Percentiles rank a stretch among this genome's conserved stretches.
Conservation (phyloP, 2,329 filamentous ascomycete species). For the Periglandula ipomoeae region DNA sequence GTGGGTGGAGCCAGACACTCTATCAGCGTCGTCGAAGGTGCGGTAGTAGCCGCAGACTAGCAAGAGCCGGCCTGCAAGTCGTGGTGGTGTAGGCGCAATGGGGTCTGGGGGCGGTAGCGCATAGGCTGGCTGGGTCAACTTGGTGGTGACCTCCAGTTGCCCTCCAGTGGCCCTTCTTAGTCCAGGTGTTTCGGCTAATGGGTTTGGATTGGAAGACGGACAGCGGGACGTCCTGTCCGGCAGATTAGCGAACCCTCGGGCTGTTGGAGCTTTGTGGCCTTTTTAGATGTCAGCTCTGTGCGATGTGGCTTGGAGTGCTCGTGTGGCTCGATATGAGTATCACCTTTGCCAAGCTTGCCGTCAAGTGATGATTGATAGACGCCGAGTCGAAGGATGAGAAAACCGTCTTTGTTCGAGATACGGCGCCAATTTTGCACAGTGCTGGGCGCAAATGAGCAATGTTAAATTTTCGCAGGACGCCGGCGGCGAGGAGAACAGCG, state of each 20-base stretch:
- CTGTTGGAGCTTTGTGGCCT: slow-evolving; percentile 4
- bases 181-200: background rate
- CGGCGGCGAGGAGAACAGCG: too few relatives aligned
- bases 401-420: too few relatives aligned
- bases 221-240: background rate
- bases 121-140: background rate
- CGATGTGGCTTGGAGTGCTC: background rate
- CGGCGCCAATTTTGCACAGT: too few relatives aligned
- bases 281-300: background rate
- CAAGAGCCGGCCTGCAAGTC: background rate
- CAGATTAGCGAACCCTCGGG: slow-evolving; percentile 12
- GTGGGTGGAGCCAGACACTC: slow-evolving; percentile 2
- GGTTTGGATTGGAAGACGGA: slow-evolving; percentile 2
- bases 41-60: slow-evolving; percentile 9
- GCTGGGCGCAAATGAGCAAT: too few relatives aligned
- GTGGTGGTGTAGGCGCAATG: background rate
- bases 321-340: background rate
- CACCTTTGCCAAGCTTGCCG: background rate
- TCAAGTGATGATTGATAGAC: background rate
- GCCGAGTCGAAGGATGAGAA: too few relatives aligned
- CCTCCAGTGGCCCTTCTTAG: too few relatives aligned
- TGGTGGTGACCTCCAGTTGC: too few relatives aligned
- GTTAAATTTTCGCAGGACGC: too few relatives aligned
- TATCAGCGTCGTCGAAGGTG: slow-evolving; percentile 5
- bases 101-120: too few relatives aligned